Evolutionary conservation across 2,329 filamentous ascomycete genomes (phyloP).

Genomic region (Penicillium sp.): DNA sequence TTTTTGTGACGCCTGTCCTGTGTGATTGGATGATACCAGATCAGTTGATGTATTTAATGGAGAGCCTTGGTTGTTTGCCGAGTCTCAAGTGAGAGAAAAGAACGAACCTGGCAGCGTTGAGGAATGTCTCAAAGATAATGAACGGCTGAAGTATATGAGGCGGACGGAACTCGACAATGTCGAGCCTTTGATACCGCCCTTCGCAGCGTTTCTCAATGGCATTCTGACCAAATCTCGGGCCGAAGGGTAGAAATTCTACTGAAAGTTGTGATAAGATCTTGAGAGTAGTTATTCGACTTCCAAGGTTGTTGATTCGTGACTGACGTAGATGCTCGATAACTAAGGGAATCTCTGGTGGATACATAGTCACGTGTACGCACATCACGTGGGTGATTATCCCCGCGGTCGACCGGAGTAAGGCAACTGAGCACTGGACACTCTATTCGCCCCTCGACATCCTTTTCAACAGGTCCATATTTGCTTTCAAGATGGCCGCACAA

Average conservation of each 20-base stretch:
- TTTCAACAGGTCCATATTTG: slow-evolving; percentile 11
- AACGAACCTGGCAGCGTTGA: slow-evolving; percentile 9
- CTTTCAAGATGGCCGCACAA: slow-evolving; percentile 50
- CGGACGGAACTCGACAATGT: not conserved
- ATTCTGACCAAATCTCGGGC: not conserved
- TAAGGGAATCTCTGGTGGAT: not conserved
- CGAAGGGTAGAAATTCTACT: not conserved
- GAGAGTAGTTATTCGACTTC: not conserved
- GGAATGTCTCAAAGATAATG: slow-evolving; percentile 3
- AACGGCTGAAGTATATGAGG: not conserved
- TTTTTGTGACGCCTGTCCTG: not conserved
- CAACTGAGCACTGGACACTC: slow-evolving; percentile 22
- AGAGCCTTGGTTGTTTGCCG: not conserved
- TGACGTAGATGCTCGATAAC: slow-evolving; percentile 17
- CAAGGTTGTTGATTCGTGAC: not conserved
- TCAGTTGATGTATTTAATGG: not conserved
- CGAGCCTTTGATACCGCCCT: not conserved
- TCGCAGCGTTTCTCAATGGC: not conserved
- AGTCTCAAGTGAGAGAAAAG: not conserved
- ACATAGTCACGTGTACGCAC: slow-evolving; percentile 7
- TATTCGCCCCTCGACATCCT: slow-evolving; percentile 3
- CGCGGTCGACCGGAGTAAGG: slow-evolving; percentile 12
- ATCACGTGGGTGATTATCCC: slow-evolving; percentile 16
- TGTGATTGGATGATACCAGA: not conserved
- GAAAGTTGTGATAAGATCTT: not conserved